phyloP scores from a whole-genome alignment of 352 stramenopile species.

The Pythium oligandrum region DNA sequence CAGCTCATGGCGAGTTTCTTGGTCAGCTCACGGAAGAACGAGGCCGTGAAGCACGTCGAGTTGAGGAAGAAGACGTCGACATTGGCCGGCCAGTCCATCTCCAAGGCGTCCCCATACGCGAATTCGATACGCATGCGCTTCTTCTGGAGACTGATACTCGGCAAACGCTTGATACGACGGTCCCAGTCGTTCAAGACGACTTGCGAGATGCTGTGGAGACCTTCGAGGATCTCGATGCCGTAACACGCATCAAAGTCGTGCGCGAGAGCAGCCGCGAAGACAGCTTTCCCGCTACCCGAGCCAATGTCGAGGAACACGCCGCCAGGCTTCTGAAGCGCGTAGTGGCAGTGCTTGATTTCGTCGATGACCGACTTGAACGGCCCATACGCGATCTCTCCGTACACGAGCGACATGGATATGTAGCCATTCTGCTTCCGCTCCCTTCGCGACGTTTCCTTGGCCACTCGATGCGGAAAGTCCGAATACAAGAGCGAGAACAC shows the following conservation, averaged over 20 bases:
- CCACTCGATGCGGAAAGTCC: slow-evolving; percentile 33
- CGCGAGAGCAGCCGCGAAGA: slow-evolving; percentile 78
- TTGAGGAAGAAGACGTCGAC: slow-evolving; percentile 85
- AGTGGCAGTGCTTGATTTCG: slow-evolving; percentile 48
- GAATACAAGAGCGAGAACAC: slow-evolving; percentile 47
- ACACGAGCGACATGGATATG: slow-evolving; percentile 75
- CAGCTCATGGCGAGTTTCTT: slow-evolving; percentile 37
- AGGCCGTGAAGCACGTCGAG: slow-evolving; percentile 84
- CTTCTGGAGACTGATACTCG: slow-evolving; percentile 50
- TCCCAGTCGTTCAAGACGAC: slow-evolving; percentile 58
- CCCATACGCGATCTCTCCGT: slow-evolving; percentile 86
- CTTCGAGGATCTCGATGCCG: slow-evolving; percentile 87
- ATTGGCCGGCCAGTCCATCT: slow-evolving; percentile 57
- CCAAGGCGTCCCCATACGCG: slow-evolving; percentile 57
- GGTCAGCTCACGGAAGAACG: slow-evolving; percentile 50
- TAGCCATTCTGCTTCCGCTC: slow-evolving; percentile 53
- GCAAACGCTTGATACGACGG: slow-evolving; percentile 40
- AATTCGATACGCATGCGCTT: slow-evolving; percentile 72
- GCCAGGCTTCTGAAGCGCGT: slow-evolving; percentile 56
- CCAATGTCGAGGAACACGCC: slow-evolving; percentile 87
- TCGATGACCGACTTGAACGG: slow-evolving; percentile 71
- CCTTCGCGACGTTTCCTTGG: slow-evolving; percentile 30
- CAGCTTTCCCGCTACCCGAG: slow-evolving; percentile 81
- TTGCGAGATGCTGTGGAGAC: slow-evolving; percentile 53
- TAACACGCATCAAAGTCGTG: slow-evolving; percentile 84